These are phyloP conservation scores for Schoenoplectus triqueter DNA, from an alignment of 202 grass and related monocot species.

Conservation along the genomic window DNA sequence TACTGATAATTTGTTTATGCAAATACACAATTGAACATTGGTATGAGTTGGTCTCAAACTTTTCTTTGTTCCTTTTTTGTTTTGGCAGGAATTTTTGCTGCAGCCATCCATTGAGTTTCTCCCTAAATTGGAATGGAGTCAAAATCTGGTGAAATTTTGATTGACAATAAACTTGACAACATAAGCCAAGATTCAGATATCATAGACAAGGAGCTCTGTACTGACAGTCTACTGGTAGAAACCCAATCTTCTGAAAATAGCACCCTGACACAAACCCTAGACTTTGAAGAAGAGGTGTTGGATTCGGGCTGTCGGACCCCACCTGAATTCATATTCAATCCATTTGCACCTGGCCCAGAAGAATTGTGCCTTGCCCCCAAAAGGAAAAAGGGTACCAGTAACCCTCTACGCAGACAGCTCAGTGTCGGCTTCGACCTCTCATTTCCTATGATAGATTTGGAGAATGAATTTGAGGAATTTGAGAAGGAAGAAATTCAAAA, in stretches of 20 bases:
- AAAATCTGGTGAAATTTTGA: conserved; percentile 22
- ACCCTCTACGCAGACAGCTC: conserved; percentile 56
- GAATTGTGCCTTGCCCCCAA: conserved; percentile 63
- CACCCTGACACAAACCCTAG: conserved; percentile 36
- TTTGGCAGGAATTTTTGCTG: background rate
- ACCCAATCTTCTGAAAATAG: conserved; percentile 19
- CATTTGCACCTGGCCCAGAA: conserved; percentile 76
- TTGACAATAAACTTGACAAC: background rate
- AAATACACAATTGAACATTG: background rate
- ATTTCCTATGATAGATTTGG: conserved; percentile 48
- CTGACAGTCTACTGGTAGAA: background rate
- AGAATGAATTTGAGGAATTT: conserved; percentile 50
- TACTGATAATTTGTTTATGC: background rate
- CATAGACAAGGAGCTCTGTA: background rate
- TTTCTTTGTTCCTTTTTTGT: background rate
- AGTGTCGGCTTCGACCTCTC: conserved; percentile 61
- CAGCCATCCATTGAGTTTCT: background rate
- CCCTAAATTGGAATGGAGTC: background rate
- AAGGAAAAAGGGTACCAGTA: conserved; percentile 53
- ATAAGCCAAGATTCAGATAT: background rate
- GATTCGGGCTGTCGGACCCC: conserved; percentile 60
- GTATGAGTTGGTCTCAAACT: background rate
- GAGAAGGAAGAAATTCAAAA: conserved; percentile 58
- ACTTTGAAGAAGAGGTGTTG: conserved; percentile 32
- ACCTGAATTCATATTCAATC: conserved; percentile 73